These are phyloP conservation scores for Fagus sylvatica DNA, from an alignment of 306 rosid species.

Conservation along the genomic window DNA sequence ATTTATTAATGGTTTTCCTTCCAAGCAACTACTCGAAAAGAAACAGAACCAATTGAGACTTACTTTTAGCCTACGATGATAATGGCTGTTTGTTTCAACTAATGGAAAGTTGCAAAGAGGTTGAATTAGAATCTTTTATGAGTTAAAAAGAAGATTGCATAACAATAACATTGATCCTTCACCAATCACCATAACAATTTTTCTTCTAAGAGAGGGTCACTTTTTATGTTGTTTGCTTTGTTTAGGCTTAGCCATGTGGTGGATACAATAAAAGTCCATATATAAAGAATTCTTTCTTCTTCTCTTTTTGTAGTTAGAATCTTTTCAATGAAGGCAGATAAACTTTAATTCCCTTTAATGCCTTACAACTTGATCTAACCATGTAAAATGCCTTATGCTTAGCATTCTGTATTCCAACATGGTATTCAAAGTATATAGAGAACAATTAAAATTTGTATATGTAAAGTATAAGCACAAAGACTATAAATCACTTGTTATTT, in stretches of 20 bases:
- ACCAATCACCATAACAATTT: background rate
- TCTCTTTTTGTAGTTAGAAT: background rate
- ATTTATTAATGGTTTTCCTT: conserved; percentile 29
- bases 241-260: conserved; percentile 20
- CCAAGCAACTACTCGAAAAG: conserved; percentile 13
- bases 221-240: conserved; percentile 16
- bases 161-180: conserved; percentile 6
- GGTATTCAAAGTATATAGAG: no score
- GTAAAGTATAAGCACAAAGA: no score
- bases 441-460: no score
- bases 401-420: no score
- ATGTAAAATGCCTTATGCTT: background rate
- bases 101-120: background rate
- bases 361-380: background rate
- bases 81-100: background rate
- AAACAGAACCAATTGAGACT: background rate
- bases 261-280: conserved; percentile 9
- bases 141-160: background rate
- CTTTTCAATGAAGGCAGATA: background rate
- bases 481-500: background rate
- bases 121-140: background rate
- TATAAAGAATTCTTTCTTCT: background rate
- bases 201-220: conserved; percentile 13
- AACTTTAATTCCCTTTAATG: background rate
- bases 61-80: conserved; percentile 18